A percentile compares a stretch with the other conserved stretches of the same genome.
Conservation (phyloP, 2,329 filamentous ascomycete genomes). For the Ilyonectria mors-panacis region DNA sequence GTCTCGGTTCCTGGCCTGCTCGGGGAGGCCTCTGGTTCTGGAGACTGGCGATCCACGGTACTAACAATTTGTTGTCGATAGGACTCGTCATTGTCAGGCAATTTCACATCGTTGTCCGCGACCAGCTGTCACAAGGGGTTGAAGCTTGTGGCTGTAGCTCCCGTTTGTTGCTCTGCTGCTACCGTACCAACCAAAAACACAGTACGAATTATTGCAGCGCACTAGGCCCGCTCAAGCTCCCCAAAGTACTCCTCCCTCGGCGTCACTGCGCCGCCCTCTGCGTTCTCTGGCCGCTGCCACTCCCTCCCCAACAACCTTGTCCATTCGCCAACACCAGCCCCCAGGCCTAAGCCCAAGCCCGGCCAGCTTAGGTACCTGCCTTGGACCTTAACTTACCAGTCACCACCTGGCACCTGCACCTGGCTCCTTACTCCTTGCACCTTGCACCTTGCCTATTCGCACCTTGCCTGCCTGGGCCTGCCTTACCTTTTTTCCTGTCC, state of each 20-base stretch:
- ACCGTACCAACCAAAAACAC: constrained; percentile 38
- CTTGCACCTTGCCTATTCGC: constrained; percentile 28
- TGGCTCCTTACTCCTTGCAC: constrained; percentile 23
- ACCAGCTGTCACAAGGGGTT: background rate
- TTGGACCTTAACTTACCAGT: constrained; percentile 19
- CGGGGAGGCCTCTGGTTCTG: background rate
- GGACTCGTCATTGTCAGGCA: constrained; percentile 21
- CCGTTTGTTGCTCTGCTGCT: constrained; percentile 13
- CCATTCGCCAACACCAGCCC: constrained; percentile 27
- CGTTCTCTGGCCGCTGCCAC: constrained; percentile 14
- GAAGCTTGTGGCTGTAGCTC: background rate
- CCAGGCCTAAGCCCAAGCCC: constrained; percentile 21
- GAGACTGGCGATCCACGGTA: background rate
- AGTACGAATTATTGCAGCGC: constrained; percentile 29
- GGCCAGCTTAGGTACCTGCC: constrained; percentile 32
- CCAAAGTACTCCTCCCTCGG: constrained; percentile 16
- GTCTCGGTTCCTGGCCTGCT: background rate
- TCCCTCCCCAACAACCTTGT: constrained; percentile 41
- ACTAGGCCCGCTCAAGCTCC: constrained; percentile 19
- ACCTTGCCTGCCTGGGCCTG: constrained; percentile 39
- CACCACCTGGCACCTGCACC: constrained; percentile 7
- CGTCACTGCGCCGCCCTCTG: constrained; percentile 22
- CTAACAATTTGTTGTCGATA: background rate
- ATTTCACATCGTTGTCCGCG: constrained; percentile 10
- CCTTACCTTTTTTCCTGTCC: constrained; percentile 40